Conservation (phyloP, 164 flowering plant genomes). For the Houttuynia cordata region DNA sequence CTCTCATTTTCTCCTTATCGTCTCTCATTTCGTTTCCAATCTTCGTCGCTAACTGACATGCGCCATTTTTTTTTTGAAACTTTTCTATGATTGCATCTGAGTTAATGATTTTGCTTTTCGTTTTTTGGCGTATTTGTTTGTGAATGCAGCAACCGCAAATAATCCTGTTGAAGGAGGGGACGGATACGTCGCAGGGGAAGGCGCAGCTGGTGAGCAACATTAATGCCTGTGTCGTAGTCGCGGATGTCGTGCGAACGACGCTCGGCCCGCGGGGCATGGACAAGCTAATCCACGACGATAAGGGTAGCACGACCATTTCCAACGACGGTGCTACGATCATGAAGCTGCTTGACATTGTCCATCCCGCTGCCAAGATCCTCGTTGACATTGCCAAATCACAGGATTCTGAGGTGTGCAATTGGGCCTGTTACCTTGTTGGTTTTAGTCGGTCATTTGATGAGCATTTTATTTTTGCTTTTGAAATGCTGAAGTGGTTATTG, state of each 20-base stretch:
- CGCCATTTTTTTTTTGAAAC: no score
- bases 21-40: not conserved
- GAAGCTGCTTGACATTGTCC: conserved; percentile 97
- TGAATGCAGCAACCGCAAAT: conserved; percentile 83
- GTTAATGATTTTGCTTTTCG: not conserved
- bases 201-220: conserved; percentile 92
- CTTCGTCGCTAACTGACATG: not conserved
- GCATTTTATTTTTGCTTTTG: no score
- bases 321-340: conserved; percentile 99
- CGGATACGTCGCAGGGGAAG: conserved; percentile 97
- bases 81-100: not conserved
- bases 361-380: conserved; percentile 96
- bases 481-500: no score
- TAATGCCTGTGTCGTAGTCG: conserved; percentile 79
- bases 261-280: conserved; percentile 98
- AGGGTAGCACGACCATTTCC: conserved; percentile 88
- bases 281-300: conserved; percentile 93
- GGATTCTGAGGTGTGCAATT: conserved; percentile 81
- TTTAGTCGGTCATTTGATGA: no score
- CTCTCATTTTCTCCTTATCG: not conserved
- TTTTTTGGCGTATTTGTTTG: not conserved
- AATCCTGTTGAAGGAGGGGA: conserved; percentile 90
- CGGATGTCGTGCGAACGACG: conserved; percentile 78
- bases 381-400: conserved; percentile 98
- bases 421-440: not conserved